Evolutionary conservation across 352 stramenopile species (phyloP).

Genomic region (Pythium sukuiense): DNA sequence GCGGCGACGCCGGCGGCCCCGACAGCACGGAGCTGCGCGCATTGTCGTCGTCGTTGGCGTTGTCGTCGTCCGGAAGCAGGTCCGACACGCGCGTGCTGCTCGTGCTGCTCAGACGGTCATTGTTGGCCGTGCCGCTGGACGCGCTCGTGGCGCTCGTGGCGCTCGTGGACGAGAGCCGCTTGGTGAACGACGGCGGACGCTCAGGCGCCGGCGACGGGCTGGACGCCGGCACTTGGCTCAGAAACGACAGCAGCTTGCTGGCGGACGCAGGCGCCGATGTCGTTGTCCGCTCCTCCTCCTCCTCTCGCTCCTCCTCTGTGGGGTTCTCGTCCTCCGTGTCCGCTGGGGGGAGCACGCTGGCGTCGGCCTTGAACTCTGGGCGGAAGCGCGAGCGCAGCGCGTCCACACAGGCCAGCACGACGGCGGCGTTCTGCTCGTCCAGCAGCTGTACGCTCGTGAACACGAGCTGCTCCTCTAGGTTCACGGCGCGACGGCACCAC

Average conservation of each 20-base stretch:
- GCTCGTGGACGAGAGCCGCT: constrained; percentile 12
- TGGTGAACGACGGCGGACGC: constrained; percentile 7
- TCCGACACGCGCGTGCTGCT: constrained; percentile 3
- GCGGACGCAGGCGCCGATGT: neutral
- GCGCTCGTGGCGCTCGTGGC: constrained; percentile 7
- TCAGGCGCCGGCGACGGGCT: constrained; percentile 24
- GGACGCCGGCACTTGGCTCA: constrained; percentile 62
- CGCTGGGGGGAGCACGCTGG: constrained; percentile 12
- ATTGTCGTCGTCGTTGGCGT: neutral
- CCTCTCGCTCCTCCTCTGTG: neutral
- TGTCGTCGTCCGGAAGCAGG: constrained; percentile 26
- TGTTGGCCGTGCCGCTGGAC: neutral
- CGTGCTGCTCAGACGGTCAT: constrained; percentile 12
- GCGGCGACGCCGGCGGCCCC: constrained; percentile 8
- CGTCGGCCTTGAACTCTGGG: constrained; percentile 29
- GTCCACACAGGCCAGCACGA: constrained; percentile 58
- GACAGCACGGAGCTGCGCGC: constrained; percentile 16
- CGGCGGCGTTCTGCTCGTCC: constrained; percentile 71
- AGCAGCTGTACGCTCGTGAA: constrained; percentile 82
- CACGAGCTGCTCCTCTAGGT: constrained; percentile 67
- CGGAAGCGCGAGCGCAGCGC: constrained; percentile 64
- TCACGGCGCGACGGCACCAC: constrained; percentile 58
- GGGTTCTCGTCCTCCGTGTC: neutral
- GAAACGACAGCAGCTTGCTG: constrained; percentile 59
- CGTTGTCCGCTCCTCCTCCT: neutral